Evolutionary conservation across 495 filamentous ascomycete species (phyloP).

Genomic region (Penicillium dipodomyicola): DNA sequence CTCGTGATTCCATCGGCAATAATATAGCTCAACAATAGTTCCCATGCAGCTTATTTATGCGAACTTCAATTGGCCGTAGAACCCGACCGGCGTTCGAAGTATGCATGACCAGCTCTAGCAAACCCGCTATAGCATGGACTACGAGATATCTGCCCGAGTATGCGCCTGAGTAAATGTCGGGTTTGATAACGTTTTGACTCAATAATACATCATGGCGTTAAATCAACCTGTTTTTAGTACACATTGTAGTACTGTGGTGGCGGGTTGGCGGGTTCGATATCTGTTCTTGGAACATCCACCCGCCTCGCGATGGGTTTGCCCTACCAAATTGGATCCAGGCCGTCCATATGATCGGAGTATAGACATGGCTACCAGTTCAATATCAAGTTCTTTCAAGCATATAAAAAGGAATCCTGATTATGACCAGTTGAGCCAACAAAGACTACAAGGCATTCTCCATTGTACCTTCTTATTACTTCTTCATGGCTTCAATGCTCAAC

Average conservation of each 20-base stretch:
- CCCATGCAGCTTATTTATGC: not conserved
- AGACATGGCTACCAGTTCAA: not conserved
- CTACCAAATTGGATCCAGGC: constrained; percentile 3
- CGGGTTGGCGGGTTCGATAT: constrained; percentile 2
- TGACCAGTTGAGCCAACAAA: not conserved
- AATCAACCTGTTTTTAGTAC: not conserved
- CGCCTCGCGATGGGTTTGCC: constrained; percentile 8
- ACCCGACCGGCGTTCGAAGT: not conserved
- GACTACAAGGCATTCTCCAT: not conserved
- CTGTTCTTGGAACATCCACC: constrained; percentile 9
- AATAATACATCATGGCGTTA: not conserved
- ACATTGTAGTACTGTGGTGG: not conserved
- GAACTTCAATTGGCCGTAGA: not conserved
- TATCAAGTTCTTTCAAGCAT: not conserved
- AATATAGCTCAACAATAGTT: not conserved
- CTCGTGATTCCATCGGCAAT: not conserved
- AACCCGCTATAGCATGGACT: not conserved
- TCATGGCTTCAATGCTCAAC: constrained; percentile 31
- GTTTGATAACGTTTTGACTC: not conserved
- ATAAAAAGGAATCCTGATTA: constrained; percentile 3
- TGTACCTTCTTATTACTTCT: not conserved
- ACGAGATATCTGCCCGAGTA: not conserved
- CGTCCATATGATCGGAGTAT: constrained; percentile 13
- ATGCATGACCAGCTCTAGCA: not conserved
- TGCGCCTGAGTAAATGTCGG: not conserved